phyloP scores from a whole-genome alignment of 2,329 filamentous ascomycete species.

The Neofusicoccum cordaticola region DNA sequence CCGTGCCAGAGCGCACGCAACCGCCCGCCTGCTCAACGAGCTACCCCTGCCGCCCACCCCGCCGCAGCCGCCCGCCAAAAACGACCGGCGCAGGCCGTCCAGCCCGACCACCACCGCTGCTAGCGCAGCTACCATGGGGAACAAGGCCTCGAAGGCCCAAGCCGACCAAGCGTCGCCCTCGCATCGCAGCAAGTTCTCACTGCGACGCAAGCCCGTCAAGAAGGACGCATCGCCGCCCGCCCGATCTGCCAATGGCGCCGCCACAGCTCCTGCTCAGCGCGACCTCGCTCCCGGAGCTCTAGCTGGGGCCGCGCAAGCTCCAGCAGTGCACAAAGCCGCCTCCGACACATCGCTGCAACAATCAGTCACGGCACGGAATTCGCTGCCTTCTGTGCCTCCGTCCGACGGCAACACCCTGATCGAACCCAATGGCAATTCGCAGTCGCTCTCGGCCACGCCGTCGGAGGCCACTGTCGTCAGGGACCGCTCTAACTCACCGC shows the following conservation, averaged over 20 bases:
- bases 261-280: background rate
- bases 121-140: constrained; percentile 22
- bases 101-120: background rate
- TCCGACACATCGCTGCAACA: background rate
- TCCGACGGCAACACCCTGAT: background rate
- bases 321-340: background rate
- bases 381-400: background rate
- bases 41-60: constrained; percentile 27
- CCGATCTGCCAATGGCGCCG: background rate
- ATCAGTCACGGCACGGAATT: background rate
- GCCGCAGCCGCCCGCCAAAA: constrained; percentile 35
- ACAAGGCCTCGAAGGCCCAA: constrained; percentile 24
- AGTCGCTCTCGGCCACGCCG: background rate
- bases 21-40: constrained; percentile 19
- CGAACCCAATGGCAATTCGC: background rate
- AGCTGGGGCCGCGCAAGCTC: background rate
- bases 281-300: background rate
- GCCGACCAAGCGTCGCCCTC: background rate
- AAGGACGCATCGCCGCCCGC: background rate
- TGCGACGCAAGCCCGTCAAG: constrained; percentile 18
- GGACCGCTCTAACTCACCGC: constrained; percentile 10
- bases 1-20: background rate
- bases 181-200: background rate
- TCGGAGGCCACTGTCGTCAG: constrained; percentile 6
- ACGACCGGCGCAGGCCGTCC: background rate